These are phyloP conservation scores for Agaricus subrufescens DNA, from an alignment of 768 basidiomycete species.

Conservation along the genomic window DNA sequence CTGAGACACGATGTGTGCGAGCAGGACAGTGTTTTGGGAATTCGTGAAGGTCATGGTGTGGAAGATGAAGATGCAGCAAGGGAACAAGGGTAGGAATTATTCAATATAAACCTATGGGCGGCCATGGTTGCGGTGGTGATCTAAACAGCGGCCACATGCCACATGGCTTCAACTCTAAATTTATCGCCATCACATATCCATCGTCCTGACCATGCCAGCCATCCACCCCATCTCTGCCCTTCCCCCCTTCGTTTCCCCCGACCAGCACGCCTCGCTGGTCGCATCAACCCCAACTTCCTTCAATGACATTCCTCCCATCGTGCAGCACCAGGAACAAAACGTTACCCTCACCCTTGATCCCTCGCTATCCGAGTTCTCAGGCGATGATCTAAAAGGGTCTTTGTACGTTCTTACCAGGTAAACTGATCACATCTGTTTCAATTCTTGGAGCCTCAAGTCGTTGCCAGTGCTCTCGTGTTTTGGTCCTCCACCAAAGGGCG, in stretches of 20 bases:
- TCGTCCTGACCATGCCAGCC: slow-evolving; percentile 27
- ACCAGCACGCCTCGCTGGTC: slow-evolving; percentile 64
- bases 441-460: slow-evolving; percentile 4
- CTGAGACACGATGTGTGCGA: slow-evolving; percentile 56
- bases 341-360: slow-evolving; percentile 72
- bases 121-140: neutral
- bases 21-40: slow-evolving; percentile 38
- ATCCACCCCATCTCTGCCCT: slow-evolving; percentile 30
- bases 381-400: slow-evolving; percentile 54
- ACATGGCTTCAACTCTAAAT: neutral
- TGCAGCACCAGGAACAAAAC: slow-evolving; percentile 68
- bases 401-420: slow-evolving; percentile 88
- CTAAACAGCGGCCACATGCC: neutral
- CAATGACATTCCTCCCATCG: slow-evolving; percentile 76
- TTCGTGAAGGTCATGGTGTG: slow-evolving; percentile 27
- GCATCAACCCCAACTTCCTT: slow-evolving; percentile 86
- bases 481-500: slow-evolving; percentile 54
- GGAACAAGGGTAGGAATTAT: neutral
- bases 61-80: too few species aligned
- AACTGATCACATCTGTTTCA: slow-evolving; percentile 9
- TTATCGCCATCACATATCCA: neutral
- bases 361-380: slow-evolving; percentile 52
- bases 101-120: neutral
- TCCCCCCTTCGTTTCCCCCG: slow-evolving; percentile 39
- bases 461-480: slow-evolving; percentile 62